A percentile compares a stretch with the other conserved stretches of the same genome.
phyloP scores from a whole-genome alignment of 768 basidiomycete genomes.

The Agaricus blazei region DNA sequence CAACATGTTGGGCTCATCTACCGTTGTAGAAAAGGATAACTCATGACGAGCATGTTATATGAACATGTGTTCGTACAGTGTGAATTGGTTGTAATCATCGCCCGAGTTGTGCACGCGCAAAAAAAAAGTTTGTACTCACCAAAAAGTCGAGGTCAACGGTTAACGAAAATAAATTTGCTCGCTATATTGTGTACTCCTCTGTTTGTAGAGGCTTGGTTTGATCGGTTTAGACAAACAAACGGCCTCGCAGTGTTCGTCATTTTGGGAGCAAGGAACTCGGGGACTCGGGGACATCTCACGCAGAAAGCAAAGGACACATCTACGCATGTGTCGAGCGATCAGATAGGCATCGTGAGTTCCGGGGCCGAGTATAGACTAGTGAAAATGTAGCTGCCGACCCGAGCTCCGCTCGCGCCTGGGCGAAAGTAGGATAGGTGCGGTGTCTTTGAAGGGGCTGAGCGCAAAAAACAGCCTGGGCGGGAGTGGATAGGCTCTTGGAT shows the following conservation, averaged over 20 bases:
- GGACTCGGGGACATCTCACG: no score
- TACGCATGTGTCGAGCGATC: no score
- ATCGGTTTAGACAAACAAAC: background rate
- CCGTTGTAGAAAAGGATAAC: constrained; percentile 68
- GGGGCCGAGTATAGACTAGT: background rate
- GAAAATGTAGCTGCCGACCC: background rate
- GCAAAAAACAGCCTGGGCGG: no score
- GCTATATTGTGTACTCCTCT: background rate
- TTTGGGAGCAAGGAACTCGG: background rate
- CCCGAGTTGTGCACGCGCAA: constrained; percentile 15
- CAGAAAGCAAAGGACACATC: no score
- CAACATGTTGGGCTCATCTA: constrained; percentile 54
- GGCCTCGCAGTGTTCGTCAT: no score
- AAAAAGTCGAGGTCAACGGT: background rate
- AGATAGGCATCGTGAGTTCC: background rate
- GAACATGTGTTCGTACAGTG: constrained; percentile 64
- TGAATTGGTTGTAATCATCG: constrained; percentile 62
- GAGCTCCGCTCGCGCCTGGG: no score
- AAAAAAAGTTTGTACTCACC: constrained; percentile 19
- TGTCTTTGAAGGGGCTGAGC: no score
- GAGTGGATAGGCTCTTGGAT: no score
- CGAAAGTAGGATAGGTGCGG: no score
- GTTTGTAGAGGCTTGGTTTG: background rate
- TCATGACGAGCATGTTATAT: constrained; percentile 41
- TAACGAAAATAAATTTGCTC: background rate